Evolutionary conservation across 2,329 filamentous ascomycete genomes (phyloP), one percentile per base, ranked within the genome.

Genomic region (Trichoderma brevicompactum): DNA sequence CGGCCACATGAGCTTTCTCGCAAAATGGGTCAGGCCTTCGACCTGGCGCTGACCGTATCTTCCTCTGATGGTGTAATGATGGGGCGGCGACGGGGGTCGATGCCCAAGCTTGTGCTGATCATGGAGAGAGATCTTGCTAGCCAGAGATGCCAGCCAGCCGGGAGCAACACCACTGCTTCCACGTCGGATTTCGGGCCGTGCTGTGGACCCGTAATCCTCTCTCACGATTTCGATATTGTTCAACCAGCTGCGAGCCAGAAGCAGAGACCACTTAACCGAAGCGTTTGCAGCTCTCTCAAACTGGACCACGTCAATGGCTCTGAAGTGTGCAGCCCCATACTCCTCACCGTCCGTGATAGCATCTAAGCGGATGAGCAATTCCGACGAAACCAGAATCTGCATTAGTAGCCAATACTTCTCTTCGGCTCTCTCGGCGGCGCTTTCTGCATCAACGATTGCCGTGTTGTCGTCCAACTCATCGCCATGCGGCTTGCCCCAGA

Each of bases 391-490:
- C 17, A 90, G 74, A 61, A 90, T 86, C 73, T 90, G 88, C 66
- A 90, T 79, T 10, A 90, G 76, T 5, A 90, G 78, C 87, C 88
- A 90, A 70, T 89, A 89, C 66, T 86, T 84, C 74, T 90, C 86
- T 65, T 87, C 85, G 32, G 82, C 83, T 36, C 85, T 78, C 69
- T 87, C 85, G 59, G 80, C 79, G 12, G 79, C 72, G 38, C 79
- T 79, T 23, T 80, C 79, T 19, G 79, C 80, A 66, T 85, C 82
- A 55, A 80, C 79, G 53, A 83, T 80, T 10, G 80, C 79, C n/a
- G 82, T 79, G 23, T 81, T 81, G 65, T 86, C 85, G 49, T 82
- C 81, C n/a, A 83, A 69, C 53, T 82, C 79, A 68, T 85, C 84
- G 48, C 84, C 83, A 32, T 81, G 73, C 6, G 79, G 77, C 15